A percentile compares a stretch with the other conserved stretches of the same genome.
Evolutionary conservation across 176 grass and related monocot genomes (phyloP).

Genomic region (Oryza rufipogon): DNA sequence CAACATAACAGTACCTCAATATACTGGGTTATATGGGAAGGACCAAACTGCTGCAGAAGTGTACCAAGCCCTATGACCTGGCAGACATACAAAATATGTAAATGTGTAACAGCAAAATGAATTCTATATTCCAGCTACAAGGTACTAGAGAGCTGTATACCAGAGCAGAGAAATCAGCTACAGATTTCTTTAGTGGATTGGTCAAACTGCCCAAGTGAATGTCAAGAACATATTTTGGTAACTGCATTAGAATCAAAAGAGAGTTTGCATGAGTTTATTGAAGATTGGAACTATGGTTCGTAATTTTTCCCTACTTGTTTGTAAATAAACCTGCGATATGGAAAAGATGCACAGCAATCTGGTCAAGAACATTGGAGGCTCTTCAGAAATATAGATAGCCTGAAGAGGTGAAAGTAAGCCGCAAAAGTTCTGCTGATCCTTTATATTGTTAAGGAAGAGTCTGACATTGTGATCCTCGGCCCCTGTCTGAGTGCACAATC

Average conservation of each 20-base stretch:
- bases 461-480: conserved; percentile 32
- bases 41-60: conserved; percentile 66
- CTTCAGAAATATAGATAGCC: conserved; percentile 56
- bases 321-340: conserved; percentile 70
- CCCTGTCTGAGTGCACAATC: conserved; percentile 40
- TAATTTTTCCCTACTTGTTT: conserved; percentile 11
- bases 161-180: conserved; percentile 68
- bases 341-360: conserved; percentile 68
- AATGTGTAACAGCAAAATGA: conserved; percentile 4
- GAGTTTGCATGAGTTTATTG: conserved; percentile 6
- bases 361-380: conserved; percentile 58
- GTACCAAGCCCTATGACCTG: conserved; percentile 78
- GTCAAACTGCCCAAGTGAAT: conserved; percentile 81
- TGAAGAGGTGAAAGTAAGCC: conserved; percentile 71
- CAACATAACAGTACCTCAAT: conserved; percentile 52
- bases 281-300: conserved; percentile 16
- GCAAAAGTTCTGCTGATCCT: conserved; percentile 52
- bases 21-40: conserved; percentile 62
- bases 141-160: conserved; percentile 38
- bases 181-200: conserved; percentile 59
- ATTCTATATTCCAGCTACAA: conserved; percentile 20
- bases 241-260: conserved; percentile 51
- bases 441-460: conserved; percentile 46
- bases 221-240: conserved; percentile 70
- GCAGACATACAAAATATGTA: conserved; percentile 27